phyloP scores from a whole-genome alignment of 2,329 filamentous ascomycete genomes.

The Claviceps cyperi region DNA sequence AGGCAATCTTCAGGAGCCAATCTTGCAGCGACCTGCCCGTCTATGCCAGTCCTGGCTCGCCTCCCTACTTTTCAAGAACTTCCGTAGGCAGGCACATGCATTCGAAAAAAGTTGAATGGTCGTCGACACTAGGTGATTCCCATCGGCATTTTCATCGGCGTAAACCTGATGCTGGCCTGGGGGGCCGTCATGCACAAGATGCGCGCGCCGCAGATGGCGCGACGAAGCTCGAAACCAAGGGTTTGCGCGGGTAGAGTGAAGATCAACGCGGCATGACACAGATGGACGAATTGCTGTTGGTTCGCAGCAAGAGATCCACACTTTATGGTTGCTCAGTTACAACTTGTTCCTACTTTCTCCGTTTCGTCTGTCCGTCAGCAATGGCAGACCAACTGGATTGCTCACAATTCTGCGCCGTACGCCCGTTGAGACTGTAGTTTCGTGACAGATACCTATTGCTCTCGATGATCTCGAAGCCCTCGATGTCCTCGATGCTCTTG shows the following conservation, averaged over 20 bases:
- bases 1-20: not conserved
- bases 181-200: not conserved
- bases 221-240: not conserved
- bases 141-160: not conserved
- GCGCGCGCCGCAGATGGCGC: not conserved
- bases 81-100: not conserved
- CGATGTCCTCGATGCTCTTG: too few species aligned
- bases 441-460: too few species aligned
- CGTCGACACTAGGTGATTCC: not conserved
- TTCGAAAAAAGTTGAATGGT: not conserved
- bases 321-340: not conserved
- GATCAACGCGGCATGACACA: not conserved
- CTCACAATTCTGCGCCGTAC: not conserved
- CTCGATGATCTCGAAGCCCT: not conserved
- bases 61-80: not conserved
- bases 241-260: not conserved
- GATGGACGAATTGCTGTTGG: not conserved
- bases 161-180: not conserved
- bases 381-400: not conserved
- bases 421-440: too few species aligned
- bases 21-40: not conserved
- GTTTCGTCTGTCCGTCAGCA: not conserved
- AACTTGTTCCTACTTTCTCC: not conserved
- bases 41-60: not conserved
- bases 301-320: not conserved